A percentile compares a stretch with the other conserved stretches of the same genome.
Evolutionary conservation across 192 early-diverging fungal genomes (phyloP).

Genomic region (Coemansia sp.): DNA sequence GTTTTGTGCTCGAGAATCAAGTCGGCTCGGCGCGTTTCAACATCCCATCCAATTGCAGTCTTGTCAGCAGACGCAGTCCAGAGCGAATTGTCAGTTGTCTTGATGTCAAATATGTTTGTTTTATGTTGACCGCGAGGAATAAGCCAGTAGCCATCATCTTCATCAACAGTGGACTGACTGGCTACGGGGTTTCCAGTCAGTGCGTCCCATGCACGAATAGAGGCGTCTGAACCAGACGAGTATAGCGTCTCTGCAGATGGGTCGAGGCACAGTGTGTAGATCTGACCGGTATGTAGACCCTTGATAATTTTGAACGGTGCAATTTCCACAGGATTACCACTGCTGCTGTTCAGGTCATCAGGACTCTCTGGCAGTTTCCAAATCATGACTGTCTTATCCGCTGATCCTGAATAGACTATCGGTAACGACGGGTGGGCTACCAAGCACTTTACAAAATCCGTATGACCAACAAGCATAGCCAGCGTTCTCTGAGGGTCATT

Average conservation of each 20-base stretch:
- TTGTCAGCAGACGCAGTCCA: constrained; percentile 95
- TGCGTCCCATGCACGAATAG: constrained; percentile 74
- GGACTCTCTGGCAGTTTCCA: constrained; percentile 35
- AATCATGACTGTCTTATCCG: constrained; percentile 62
- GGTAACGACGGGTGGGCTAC: constrained; percentile 41
- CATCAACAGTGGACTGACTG: constrained; percentile 22
- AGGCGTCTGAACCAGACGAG: constrained; percentile 49
- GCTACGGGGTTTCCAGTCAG: constrained; percentile 36
- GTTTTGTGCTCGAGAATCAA: constrained; percentile 76
- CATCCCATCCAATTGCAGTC: constrained; percentile 81
- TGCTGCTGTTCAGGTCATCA: not conserved
- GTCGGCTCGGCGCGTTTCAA: constrained; percentile 69
- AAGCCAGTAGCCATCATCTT: constrained; percentile 34
- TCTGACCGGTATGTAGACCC: constrained; percentile 47
- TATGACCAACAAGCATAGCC: constrained; percentile 68
- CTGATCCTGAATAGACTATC: constrained; percentile 70
- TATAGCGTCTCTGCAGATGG: constrained; percentile 22
- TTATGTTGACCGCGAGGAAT: constrained; percentile 68
- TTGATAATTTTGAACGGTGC: constrained; percentile 34
- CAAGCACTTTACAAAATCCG: constrained; percentile 90
- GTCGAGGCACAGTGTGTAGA: constrained; percentile 37
- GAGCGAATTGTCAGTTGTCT: constrained; percentile 61
- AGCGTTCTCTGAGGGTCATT: constrained; percentile 65
- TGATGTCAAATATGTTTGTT: constrained; percentile 73
- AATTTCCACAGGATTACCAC: constrained; percentile 17